Base-by-base conservation (phyloP, 176 grass and related monocot species). In the Microstegium vimineum region DNA sequence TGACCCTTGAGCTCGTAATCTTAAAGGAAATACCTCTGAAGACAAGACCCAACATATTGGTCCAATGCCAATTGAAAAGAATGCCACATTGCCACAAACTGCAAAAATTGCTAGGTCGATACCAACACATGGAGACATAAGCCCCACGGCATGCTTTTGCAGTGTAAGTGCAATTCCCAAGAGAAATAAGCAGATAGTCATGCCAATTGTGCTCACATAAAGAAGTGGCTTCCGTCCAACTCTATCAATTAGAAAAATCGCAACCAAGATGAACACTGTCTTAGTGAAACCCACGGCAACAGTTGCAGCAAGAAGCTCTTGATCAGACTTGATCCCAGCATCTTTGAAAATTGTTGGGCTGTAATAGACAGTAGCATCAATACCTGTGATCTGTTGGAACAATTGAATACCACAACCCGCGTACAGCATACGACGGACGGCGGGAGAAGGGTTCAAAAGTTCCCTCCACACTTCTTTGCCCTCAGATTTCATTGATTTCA, bases 41-140 rank as follows among this genome's bases (percentile, higher is more conserved):
- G 88, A 94, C 62, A 97, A 75, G n/a, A 97, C 94, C 92, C 94
- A 97, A 67, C 94, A 94, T 72, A 97, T 90, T 1, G 94, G 94
- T 47, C 94, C 94, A n/a, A 97, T 97, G 17, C 94, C 90, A 0
- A 97, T 87, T 30, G 94, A 97, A 63, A 97, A 97, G 79, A 94
- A 97, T 60, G 94, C 94, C 2, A 97, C 92, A 78, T 87, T 94
- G 8, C 83, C 88, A 60, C 94, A 97, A n/a, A 97, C 94, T 31
- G 94, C 92, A 64, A 86, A 81, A 71, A 97, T 87, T 63, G 94
- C 94, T 37, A 97, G 81, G 27, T 86, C 72, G 74, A 90, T 92
- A 23, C 94, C 90, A 40, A 90, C 5, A 32, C 27, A 70, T n/a
- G 80, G 88, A 79, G 88, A 91, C 47, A 94, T 73, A 70, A 94